A percentile compares a stretch with the other conserved stretches of the same genome.
Conservation (phyloP, 176 grass and related monocot species). For the Saccharum officinarum region DNA sequence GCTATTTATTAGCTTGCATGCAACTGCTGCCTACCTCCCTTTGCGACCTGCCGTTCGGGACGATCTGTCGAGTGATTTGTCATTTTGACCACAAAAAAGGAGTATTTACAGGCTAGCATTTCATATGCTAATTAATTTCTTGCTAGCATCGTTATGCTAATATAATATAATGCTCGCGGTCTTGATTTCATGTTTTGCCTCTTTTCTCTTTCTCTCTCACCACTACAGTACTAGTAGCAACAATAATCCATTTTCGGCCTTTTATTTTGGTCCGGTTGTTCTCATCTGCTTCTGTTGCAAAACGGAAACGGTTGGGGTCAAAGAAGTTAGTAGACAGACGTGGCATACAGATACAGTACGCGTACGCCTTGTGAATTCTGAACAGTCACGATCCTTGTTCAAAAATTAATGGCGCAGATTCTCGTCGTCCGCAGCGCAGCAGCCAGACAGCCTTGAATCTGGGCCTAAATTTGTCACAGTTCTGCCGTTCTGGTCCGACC, state of each 20-base stretch:
- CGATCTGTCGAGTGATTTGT: conserved; percentile 2
- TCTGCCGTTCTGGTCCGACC: conserved; percentile 11
- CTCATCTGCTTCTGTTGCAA: background rate
- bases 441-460: background rate
- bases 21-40: too few species aligned
- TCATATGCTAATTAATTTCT: background rate
- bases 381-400: background rate
- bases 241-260: background rate
- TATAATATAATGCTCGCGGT: too few species aligned
- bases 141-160: background rate
- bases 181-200: background rate
- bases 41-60: background rate
- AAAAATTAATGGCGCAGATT: background rate
- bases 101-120: too few species aligned
- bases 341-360: background rate
- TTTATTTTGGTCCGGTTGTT: background rate
- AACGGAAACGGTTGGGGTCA: background rate
- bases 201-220: background rate
- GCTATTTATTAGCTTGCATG: too few species aligned
- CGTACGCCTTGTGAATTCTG: background rate
- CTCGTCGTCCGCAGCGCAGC: background rate
- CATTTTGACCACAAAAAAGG: conserved; percentile 7
- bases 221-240: background rate
- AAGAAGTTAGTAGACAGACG: background rate
- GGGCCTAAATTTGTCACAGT: background rate